Percentiles rank a stretch among this genome's conserved stretches.
These are phyloP conservation scores for Ehretia macrophylla DNA, from an alignment of 257 asterid genomes.

Conservation along the genomic window DNA sequence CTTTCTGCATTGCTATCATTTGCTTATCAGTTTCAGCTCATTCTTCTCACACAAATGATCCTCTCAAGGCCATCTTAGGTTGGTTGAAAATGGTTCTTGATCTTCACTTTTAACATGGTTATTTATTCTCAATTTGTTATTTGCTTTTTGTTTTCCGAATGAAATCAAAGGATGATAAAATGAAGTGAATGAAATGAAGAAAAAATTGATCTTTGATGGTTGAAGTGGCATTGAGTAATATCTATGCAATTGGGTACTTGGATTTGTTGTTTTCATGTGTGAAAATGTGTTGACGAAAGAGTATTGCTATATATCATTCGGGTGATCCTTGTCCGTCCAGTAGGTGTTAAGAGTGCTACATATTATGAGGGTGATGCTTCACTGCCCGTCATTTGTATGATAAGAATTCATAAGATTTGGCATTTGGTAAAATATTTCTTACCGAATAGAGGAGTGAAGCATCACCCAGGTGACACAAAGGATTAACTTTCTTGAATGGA, in stretches of 20 bases:
- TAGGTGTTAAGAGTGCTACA: too few species aligned
- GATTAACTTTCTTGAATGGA: too few species aligned
- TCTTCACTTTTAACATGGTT: background rate
- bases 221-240: background rate
- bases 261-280: background rate
- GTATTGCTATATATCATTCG: too few species aligned
- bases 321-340: too few species aligned
- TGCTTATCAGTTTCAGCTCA: slow-evolving; percentile 32
- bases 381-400: too few species aligned
- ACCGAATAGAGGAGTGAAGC: too few species aligned
- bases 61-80: slow-evolving; percentile 50
- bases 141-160: background rate
- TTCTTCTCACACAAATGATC: slow-evolving; percentile 37
- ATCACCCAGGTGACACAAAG: too few species aligned
- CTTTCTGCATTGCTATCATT: slow-evolving; percentile 36
- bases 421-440: too few species aligned
- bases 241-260: slow-evolving; percentile 1
- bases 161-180: background rate
- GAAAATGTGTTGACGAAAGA: too few species aligned
- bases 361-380: too few species aligned
- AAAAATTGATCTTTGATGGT: background rate
- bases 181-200: background rate
- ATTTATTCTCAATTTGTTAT: background rate
- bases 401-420: too few species aligned
- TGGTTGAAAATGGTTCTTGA: slow-evolving; percentile 13